Conservation (phyloP, 2,329 filamentous ascomycete genomes). For the Esteya vermicola region DNA sequence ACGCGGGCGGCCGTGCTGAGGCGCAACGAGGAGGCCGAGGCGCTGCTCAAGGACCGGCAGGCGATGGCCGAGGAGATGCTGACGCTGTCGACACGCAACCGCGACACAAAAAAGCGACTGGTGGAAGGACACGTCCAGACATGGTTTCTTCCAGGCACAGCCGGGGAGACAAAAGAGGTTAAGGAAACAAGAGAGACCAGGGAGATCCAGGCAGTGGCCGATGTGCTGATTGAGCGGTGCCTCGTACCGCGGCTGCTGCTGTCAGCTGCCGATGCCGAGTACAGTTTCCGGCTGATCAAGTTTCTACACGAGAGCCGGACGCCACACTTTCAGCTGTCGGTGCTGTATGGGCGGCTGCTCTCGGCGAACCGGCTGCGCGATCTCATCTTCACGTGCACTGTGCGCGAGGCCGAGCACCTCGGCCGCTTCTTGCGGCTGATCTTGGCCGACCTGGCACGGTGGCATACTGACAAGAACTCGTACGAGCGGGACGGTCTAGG, state of each 20-base stretch:
- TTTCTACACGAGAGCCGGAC: slow-evolving; percentile 75
- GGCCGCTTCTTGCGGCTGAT: slow-evolving; percentile 79
- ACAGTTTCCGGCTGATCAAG: slow-evolving; percentile 72
- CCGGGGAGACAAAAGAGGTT: no score
- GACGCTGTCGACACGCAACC: slow-evolving; percentile 51
- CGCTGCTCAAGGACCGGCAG: slow-evolving; percentile 53
- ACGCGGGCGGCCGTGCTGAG: slow-evolving; percentile 49
- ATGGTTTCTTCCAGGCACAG: no score
- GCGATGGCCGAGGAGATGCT: slow-evolving; percentile 61
- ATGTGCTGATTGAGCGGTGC: slow-evolving; percentile 75
- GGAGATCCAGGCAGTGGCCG: slow-evolving; percentile 46
- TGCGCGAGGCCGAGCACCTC: slow-evolving; percentile 84
- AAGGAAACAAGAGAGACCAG: background rate
- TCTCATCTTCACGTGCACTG: slow-evolving; percentile 78
- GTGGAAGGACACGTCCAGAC: no score
- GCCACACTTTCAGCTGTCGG: slow-evolving; percentile 74
- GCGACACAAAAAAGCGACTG: slow-evolving; percentile 53
- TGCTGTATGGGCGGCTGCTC: slow-evolving; percentile 73
- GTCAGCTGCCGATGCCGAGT: slow-evolving; percentile 79
- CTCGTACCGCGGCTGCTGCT: slow-evolving; percentile 77
- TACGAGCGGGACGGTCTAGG: slow-evolving; percentile 80
- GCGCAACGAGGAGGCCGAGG: slow-evolving; percentile 57
- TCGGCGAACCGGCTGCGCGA: slow-evolving; percentile 65
- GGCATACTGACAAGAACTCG: slow-evolving; percentile 63
- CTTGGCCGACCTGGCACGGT: slow-evolving; percentile 63